These are phyloP conservation scores for Cryptococcus floricola DNA, from an alignment of 1,284 basidiomycete species.

Conservation along the genomic window DNA sequence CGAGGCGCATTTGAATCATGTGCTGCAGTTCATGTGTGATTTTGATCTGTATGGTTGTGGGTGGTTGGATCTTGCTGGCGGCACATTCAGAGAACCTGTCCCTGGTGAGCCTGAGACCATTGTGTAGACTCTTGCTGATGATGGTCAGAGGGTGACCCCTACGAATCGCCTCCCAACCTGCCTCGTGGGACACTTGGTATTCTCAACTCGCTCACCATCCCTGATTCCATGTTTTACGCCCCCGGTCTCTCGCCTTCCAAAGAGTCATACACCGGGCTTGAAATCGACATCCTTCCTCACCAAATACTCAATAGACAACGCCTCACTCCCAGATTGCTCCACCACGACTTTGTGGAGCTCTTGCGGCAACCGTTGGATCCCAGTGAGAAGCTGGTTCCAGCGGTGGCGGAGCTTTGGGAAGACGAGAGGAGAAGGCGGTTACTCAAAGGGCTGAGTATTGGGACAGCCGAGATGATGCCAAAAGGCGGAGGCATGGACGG, in stretches of 20 bases:
- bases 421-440: constrained; percentile 74
- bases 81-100: constrained; percentile 53
- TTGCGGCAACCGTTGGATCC: constrained; percentile 53
- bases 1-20: constrained; percentile 85
- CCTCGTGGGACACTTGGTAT: constrained; percentile 12
- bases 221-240: constrained; percentile 36
- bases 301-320: constrained; percentile 79
- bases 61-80: constrained; percentile 64
- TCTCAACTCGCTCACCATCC: constrained; percentile 34
- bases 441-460: constrained; percentile 54
- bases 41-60: constrained; percentile 94
- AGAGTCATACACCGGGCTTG: constrained; percentile 69
- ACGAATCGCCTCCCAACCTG: constrained; percentile 21
- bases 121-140: constrained; percentile 1
- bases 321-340: constrained; percentile 65
- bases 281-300: constrained; percentile 75
- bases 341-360: constrained; percentile 66
- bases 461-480: constrained; percentile 43
- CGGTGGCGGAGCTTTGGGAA: constrained; percentile 91
- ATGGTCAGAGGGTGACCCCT: constrained; percentile 34
- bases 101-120: constrained; percentile 43
- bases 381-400: constrained; percentile 74
- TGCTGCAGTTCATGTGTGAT: constrained; percentile 91
- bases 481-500: constrained; percentile 42
- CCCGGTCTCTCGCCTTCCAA: constrained; percentile 55